Evolutionary conservation across 2,329 filamentous ascomycete genomes (phyloP).

Genomic region (Venturia oleaginea): DNA sequence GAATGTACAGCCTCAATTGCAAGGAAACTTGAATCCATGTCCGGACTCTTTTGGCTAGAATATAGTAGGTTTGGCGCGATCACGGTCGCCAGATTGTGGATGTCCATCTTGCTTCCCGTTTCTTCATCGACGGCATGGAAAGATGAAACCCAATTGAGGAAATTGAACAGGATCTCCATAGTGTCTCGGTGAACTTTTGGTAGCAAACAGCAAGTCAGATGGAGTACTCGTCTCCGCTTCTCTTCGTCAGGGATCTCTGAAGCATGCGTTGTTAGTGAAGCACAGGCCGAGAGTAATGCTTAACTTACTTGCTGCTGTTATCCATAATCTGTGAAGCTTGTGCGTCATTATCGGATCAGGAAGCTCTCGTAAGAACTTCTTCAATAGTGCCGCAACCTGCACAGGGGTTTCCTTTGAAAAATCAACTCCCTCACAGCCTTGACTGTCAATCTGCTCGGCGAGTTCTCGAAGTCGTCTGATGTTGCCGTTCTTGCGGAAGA

Average conservation of each 20-base stretch:
- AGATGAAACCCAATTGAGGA: slow-evolving; percentile 94
- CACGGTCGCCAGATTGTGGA: slow-evolving; percentile 92
- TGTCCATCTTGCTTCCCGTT: slow-evolving; percentile 96
- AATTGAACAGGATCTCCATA: slow-evolving; percentile 89
- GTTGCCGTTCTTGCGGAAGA: slow-evolving; percentile 98
- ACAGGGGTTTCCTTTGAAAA: slow-evolving; percentile 84
- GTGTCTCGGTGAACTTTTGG: slow-evolving; percentile 90
- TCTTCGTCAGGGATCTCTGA: slow-evolving; percentile 69
- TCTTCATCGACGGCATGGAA: slow-evolving; percentile 98
- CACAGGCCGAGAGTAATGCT: not conserved
- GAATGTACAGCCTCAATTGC: slow-evolving; percentile 89
- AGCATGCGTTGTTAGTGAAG: slow-evolving; percentile 4
- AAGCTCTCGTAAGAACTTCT: slow-evolving; percentile 89
- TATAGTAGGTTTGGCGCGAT: slow-evolving; percentile 94
- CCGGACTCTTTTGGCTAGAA: slow-evolving; percentile 48
- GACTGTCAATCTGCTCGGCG: slow-evolving; percentile 74
- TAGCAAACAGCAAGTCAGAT: slow-evolving; percentile 83
- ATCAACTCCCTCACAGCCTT: slow-evolving; percentile 77
- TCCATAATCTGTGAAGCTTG: slow-evolving; percentile 86
- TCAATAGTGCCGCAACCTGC: slow-evolving; percentile 85
- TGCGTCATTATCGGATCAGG: slow-evolving; percentile 91
- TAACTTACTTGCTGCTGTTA: slow-evolving; percentile 67
- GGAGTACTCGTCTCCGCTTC: slow-evolving; percentile 73
- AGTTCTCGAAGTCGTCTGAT: slow-evolving; percentile 87
- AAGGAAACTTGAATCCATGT: slow-evolving; percentile 80